These are phyloP conservation scores for Cryptococcus jaspeensis DNA, from an alignment of 1,284 basidiomycete genomes.

Conservation along the genomic window DNA sequence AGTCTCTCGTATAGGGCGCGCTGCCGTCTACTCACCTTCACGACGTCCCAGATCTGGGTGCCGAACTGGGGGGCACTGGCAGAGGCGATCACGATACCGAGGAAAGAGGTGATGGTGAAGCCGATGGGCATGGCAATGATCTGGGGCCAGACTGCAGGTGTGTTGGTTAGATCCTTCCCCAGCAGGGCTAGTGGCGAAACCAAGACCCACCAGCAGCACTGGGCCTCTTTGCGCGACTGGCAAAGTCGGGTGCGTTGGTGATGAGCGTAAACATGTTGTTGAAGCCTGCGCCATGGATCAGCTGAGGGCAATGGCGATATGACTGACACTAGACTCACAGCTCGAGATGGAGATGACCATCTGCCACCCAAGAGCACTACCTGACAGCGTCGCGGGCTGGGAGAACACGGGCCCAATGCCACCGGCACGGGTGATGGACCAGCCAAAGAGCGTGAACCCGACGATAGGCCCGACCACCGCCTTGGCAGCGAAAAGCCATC, in stretches of 20 bases:
- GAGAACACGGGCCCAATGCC: constrained; percentile 77
- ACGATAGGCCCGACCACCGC: constrained; percentile 64
- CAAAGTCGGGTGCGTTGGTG: constrained; percentile 69
- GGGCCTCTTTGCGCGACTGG: constrained; percentile 67
- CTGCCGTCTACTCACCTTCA: constrained; percentile 18
- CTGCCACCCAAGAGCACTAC: constrained; percentile 70
- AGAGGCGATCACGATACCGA: constrained; percentile 80
- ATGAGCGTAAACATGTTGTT: constrained; percentile 18
- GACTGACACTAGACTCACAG: constrained; percentile 53
- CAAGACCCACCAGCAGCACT: constrained; percentile 55
- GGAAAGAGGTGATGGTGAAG: constrained; percentile 74
- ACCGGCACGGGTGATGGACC: constrained; percentile 74
- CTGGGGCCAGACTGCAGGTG: constrained; percentile 60
- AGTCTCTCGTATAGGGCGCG: not conserved
- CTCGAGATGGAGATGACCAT: constrained; percentile 75
- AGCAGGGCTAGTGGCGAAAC: no score
- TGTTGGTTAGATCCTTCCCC: no score
- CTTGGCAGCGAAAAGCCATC: constrained; percentile 78
- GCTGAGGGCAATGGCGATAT: constrained; percentile 4
- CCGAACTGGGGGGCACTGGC: constrained; percentile 75
- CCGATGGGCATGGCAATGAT: constrained; percentile 69
- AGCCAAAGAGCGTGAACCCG: constrained; percentile 74
- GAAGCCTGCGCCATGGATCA: constrained; percentile 4
- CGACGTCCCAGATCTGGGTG: constrained; percentile 68
- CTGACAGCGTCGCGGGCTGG: constrained; percentile 65